phyloP scores from a whole-genome alignment of 2,329 filamentous ascomycete genomes.

The Diplodia seriata region DNA sequence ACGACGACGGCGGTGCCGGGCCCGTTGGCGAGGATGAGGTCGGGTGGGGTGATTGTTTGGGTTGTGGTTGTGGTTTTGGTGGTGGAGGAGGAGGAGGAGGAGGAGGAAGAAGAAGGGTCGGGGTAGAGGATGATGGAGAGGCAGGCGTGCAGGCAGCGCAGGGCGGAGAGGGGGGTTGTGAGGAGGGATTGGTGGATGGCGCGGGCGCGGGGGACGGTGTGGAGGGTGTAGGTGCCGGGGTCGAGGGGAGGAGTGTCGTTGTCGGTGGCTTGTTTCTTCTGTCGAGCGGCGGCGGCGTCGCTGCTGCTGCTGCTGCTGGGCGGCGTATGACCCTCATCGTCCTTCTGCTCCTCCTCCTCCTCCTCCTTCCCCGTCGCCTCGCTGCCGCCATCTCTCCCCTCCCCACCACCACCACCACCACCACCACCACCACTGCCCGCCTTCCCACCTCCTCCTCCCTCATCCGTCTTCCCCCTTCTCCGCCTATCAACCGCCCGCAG shows the following conservation, averaged over 20 bases:
- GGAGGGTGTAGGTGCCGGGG: constrained; percentile 64
- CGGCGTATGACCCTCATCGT: too few species aligned
- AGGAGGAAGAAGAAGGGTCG: too few species aligned
- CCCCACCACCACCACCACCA: too few species aligned
- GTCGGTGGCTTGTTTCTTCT: not conserved
- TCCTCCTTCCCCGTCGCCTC: too few species aligned
- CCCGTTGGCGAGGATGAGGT: constrained; percentile 84
- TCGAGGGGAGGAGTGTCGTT: constrained; percentile 33
- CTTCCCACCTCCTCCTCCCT: not conserved
- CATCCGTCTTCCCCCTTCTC: not conserved
- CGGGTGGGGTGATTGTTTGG: constrained; percentile 56
- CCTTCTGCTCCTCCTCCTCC: not conserved
- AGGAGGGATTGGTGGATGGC: constrained; percentile 80
- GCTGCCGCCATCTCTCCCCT: not conserved
- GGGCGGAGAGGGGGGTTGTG: constrained; percentile 72
- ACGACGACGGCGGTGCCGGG: constrained; percentile 87
- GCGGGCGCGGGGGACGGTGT: constrained; percentile 76
- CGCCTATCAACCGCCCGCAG: not conserved
- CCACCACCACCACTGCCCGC: too few species aligned
- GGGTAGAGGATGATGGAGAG: constrained; percentile 32
- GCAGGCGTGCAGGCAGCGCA: constrained; percentile 63
- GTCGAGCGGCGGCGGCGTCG: too few species aligned
- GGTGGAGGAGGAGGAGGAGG: constrained; percentile 30
- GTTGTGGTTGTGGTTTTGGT: constrained; percentile 20
- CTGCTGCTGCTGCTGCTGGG: not conserved